Evolutionary conservation across 2,329 filamentous ascomycete species (phyloP).

Genomic region (Aureobasidium pullulans): DNA sequence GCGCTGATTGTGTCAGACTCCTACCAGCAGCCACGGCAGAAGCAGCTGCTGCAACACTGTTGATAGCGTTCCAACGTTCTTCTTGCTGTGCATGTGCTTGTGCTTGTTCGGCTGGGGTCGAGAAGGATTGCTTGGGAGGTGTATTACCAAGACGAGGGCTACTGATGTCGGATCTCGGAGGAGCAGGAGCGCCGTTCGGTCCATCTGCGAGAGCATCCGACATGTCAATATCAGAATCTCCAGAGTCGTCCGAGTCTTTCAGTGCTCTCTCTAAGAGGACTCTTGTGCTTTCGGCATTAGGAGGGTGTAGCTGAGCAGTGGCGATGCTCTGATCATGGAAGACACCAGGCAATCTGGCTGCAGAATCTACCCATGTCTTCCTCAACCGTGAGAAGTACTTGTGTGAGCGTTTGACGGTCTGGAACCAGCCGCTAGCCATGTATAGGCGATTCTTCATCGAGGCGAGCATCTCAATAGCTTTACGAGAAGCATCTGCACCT

Average conservation of each 20-base stretch:
- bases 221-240: slow-evolving; percentile 32
- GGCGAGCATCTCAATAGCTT: slow-evolving; percentile 44
- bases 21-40: slow-evolving; percentile 21
- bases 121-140: slow-evolving; percentile 21
- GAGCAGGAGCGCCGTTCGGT: slow-evolving; percentile 16
- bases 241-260: slow-evolving; percentile 28
- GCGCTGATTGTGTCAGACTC: slow-evolving; percentile 9
- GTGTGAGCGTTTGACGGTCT: slow-evolving; percentile 48
- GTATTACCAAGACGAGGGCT: slow-evolving; percentile 19
- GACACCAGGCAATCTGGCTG: slow-evolving; percentile 23
- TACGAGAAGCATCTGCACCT: slow-evolving; percentile 38
- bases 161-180: slow-evolving; percentile 25
- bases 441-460: slow-evolving; percentile 47
- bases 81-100: slow-evolving; percentile 20
- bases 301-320: slow-evolving; percentile 29
- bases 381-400: slow-evolving; percentile 47
- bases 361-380: slow-evolving; percentile 38
- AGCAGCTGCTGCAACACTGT: slow-evolving; percentile 24
- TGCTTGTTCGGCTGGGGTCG: neutral
- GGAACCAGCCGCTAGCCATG: slow-evolving; percentile 51
- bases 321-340: slow-evolving; percentile 26
- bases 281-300: slow-evolving; percentile 35
- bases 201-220: slow-evolving; percentile 19
- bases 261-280: slow-evolving; percentile 35
- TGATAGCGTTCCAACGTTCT: slow-evolving; percentile 35